A percentile compares a stretch with the other conserved stretches of the same genome.
phyloP scores from a whole-genome alignment of 2,329 filamentous ascomycete species.

The Curvularia spicifera region DNA sequence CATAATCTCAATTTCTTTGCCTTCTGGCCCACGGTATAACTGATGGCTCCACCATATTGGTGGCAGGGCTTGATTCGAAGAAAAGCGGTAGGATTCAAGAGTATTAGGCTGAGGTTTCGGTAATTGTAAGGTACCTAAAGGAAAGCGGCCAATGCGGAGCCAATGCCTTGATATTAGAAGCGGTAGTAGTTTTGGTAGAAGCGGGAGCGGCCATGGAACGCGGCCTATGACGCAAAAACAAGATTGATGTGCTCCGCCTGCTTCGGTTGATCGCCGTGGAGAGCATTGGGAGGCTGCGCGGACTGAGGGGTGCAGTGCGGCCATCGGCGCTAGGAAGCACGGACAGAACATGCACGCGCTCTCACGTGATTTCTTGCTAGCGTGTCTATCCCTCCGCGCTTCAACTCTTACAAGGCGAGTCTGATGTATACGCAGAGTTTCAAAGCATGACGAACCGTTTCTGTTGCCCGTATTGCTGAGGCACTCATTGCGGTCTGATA shows the following conservation, averaged over 20 bases:
- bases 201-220: slow-evolving; percentile 4
- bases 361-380: slow-evolving; percentile 10
- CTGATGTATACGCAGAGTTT: background rate
- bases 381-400: background rate
- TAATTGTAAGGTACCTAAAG: slow-evolving; percentile 24
- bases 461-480: background rate
- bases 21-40: slow-evolving; percentile 66
- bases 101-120: slow-evolving; percentile 17
- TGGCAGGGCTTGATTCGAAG: slow-evolving; percentile 8
- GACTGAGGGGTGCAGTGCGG: background rate
- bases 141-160: slow-evolving; percentile 29
- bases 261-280: background rate
- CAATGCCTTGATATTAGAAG: slow-evolving; percentile 1
- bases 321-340: slow-evolving; percentile 9
- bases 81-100: slow-evolving; percentile 14
- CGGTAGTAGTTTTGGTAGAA: background rate
- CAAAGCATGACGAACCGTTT: background rate
- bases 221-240: background rate
- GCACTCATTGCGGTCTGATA: background rate
- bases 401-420: background rate
- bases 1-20: slow-evolving; percentile 69
- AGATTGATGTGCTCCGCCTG: background rate
- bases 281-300: slow-evolving; percentile 4
- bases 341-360: slow-evolving; percentile 7
- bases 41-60: slow-evolving; percentile 68